A percentile compares a stretch with the other conserved stretches of the same genome.
Conservation (phyloP, 331 rosid genomes). For the Phaseolus coccineus region DNA sequence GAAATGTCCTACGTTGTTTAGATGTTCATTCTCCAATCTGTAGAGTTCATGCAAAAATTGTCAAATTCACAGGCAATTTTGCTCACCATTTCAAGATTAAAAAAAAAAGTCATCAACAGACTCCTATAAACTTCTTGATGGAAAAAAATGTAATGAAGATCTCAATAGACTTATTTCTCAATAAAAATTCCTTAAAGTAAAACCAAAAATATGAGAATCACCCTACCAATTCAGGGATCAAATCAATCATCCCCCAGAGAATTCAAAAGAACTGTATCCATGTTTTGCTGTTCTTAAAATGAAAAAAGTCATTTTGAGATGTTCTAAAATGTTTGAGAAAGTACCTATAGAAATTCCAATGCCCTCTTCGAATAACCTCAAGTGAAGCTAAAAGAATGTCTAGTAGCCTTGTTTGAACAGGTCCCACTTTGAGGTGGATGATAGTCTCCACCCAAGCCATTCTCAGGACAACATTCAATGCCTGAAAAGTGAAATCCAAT, state of each 20-base stretch:
- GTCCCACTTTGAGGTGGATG: conserved; percentile 49
- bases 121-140: too few species aligned
- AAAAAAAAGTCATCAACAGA: too few species aligned
- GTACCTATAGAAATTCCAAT: conserved; percentile 97
- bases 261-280: too few species aligned
- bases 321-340: neutral
- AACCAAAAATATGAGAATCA: too few species aligned
- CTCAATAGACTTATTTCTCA: too few species aligned
- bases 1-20: conserved; percentile 79
- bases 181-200: too few species aligned
- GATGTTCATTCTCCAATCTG: conserved; percentile 94
- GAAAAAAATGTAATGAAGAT: too few species aligned
- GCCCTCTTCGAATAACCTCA: conserved; percentile 92
- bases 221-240: too few species aligned
- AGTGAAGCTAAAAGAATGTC: conserved; percentile 79
- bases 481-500: conserved; percentile 55
- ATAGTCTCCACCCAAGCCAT: conserved; percentile 82
- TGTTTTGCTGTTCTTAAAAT: too few species aligned
- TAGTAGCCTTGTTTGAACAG: conserved; percentile 52
- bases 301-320: neutral
- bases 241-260: too few species aligned
- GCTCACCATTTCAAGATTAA: neutral
- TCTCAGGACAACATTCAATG: conserved; percentile 74
- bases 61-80: neutral
- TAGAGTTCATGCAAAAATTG: neutral